A percentile compares a stretch with the other conserved stretches of the same genome.
phyloP scores from a whole-genome alignment of 2,329 filamentous ascomycete genomes.

The Colletotrichum chrysophilum region DNA sequence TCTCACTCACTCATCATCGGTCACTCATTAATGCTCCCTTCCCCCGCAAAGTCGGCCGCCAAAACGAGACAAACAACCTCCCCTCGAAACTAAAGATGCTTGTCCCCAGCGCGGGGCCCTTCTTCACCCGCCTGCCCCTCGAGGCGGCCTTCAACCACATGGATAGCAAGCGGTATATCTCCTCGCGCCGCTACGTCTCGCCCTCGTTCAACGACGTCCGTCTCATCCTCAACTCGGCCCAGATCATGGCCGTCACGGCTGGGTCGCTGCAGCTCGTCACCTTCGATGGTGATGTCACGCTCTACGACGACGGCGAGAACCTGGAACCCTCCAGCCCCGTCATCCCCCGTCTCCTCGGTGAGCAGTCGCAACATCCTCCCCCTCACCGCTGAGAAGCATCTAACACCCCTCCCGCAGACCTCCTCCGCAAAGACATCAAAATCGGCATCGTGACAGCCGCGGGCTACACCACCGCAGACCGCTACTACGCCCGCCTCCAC shows the following conservation, averaged over 20 bases:
- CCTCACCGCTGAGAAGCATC: not conserved
- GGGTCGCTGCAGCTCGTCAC: slow-evolving; percentile 84
- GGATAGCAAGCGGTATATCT: slow-evolving; percentile 85
- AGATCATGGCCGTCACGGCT: slow-evolving; percentile 84
- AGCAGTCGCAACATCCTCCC: not conserved
- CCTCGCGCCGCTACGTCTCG: slow-evolving; percentile 88
- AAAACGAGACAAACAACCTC: slow-evolving; percentile 66
- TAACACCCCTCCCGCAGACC: slow-evolving; percentile 44
- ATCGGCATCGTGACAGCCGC: slow-evolving; percentile 97
- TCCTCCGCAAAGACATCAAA: slow-evolving; percentile 79
- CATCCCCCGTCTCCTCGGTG: slow-evolving; percentile 66
- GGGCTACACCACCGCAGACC: slow-evolving; percentile 86
- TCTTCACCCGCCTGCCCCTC: slow-evolving; percentile 87
- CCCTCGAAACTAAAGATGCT: slow-evolving; percentile 92
- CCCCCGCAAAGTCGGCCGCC: slow-evolving; percentile 67
- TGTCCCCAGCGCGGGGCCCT: slow-evolving; percentile 88
- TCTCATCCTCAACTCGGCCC: slow-evolving; percentile 91
- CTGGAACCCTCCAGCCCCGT: slow-evolving; percentile 79
- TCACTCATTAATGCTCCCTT: not conserved
- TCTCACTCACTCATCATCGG: not conserved
- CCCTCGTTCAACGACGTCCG: slow-evolving; percentile 98
- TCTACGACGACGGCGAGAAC: slow-evolving; percentile 89
- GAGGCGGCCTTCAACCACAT: slow-evolving; percentile 93
- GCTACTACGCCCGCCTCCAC: slow-evolving; percentile 86
- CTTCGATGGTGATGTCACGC: slow-evolving; percentile 96